Evolutionary conservation across 2,329 filamentous ascomycete genomes (phyloP).

Genomic region (Epichloe glyceriae): DNA sequence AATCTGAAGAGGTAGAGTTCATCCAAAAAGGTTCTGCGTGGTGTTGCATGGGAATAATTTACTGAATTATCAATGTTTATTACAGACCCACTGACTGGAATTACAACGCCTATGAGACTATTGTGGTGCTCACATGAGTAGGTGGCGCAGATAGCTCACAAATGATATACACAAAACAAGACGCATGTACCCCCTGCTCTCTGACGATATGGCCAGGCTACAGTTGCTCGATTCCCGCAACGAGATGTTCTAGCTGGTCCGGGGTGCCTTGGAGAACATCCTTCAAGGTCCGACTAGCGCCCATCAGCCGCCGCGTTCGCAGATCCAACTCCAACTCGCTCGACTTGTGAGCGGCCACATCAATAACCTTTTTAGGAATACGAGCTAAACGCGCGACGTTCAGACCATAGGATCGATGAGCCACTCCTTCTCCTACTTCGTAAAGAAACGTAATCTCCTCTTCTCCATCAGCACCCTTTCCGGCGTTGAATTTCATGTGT

Average conservation of each 20-base stretch:
- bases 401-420: conserved; percentile 85
- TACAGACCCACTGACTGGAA: background rate
- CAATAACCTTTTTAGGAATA: conserved; percentile 63
- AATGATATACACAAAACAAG: background rate
- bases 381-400: conserved; percentile 84
- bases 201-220: conserved; percentile 18
- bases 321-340: conserved; percentile 66
- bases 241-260: conserved; percentile 38
- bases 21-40: background rate
- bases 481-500: conserved; percentile 73
- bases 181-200: background rate
- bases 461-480: conserved; percentile 33
- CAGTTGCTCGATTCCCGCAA: conserved; percentile 47
- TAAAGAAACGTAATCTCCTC: conserved; percentile 90
- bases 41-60: background rate
- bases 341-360: conserved; percentile 69
- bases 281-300: conserved; percentile 28
- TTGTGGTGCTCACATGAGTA: background rate
- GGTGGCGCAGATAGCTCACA: background rate
- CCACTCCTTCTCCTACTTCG: conserved; percentile 79
- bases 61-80: background rate
- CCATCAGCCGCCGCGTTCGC: conserved; percentile 45
- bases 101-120: background rate
- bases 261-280: conserved; percentile 25
- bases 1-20: background rate